Percentiles rank a stretch among this genome's conserved stretches.
These are phyloP conservation scores for Seiridium cupressi DNA, from an alignment of 2,329 filamentous ascomycete genomes.

Conservation along the genomic window DNA sequence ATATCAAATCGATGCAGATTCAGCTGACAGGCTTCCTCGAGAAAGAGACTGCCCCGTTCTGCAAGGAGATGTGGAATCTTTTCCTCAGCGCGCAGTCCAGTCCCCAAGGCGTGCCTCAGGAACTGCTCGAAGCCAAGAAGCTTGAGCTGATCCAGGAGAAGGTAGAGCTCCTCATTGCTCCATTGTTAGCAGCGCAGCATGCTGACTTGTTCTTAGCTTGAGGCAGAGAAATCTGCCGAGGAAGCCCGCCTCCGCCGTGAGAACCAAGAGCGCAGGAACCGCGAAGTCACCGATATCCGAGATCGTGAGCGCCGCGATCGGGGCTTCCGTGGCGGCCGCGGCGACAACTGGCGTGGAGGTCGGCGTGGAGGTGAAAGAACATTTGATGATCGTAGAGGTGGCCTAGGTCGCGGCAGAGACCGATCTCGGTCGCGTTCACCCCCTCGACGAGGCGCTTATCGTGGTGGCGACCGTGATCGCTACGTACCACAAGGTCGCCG, in stretches of 20 bases:
- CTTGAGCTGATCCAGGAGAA: constrained; percentile 92
- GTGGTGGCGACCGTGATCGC: constrained; percentile 41
- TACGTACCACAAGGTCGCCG: constrained; percentile 52
- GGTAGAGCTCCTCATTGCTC: constrained; percentile 46
- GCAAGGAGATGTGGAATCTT: constrained; percentile 90
- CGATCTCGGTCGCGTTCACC: constrained; percentile 52
- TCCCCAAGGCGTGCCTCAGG: constrained; percentile 88
- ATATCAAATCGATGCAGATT: constrained; percentile 94
- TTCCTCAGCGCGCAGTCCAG: constrained; percentile 87
- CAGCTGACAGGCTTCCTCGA: constrained; percentile 93
- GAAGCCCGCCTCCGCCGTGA: constrained; percentile 70
- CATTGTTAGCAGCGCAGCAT: not conserved
- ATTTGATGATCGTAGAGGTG: constrained; percentile 42
- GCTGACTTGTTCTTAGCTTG: constrained; percentile 52
- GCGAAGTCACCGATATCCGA: constrained; percentile 66
- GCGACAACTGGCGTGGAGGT: constrained; percentile 51
- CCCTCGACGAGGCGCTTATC: constrained; percentile 39
- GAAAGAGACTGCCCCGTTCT: constrained; percentile 84
- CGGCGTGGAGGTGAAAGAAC: constrained; percentile 52
- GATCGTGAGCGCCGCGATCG: constrained; percentile 60
- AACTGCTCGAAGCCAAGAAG: constrained; percentile 95
- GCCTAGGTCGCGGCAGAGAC: constrained; percentile 41
- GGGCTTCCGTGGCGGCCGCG: constrained; percentile 46
- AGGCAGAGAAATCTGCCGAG: constrained; percentile 79
- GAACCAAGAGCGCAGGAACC: constrained; percentile 68